Base-by-base conservation (phyloP, 2,329 filamentous ascomycete species). In the Fusarium sp. region DNA sequence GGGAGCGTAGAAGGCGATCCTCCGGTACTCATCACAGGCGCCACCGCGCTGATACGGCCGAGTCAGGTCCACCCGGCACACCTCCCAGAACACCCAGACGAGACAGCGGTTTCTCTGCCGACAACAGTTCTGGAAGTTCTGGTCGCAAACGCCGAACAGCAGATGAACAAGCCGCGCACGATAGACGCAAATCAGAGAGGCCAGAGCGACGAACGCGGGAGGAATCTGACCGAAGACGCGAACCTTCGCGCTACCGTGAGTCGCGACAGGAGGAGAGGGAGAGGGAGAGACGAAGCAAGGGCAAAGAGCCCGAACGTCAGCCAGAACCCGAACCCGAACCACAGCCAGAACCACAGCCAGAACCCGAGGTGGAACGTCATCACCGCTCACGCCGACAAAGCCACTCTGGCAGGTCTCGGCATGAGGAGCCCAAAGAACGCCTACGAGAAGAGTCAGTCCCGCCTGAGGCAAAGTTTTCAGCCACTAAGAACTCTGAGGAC, bases 111-210 rank as follows among this genome's bases (percentile, higher is more conserved):
- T 81, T 82, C 65, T 81, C 83, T 5, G 78, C 79, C 20, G 82
- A 83, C n/a, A 67, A 64, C 10, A 81, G 75, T 62, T 78, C 79
- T 46, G 78, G 77, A 46, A 76, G 76, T 47, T 77, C 79, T 38
- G 70, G 75, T 27, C 74, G 75, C 59, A 76, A 71, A 55, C 79
- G 80, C 44, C 82, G 84, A 60, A 85, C 83, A 5, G 77, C 81
- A 3, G 84, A 86, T 66, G 84, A 87, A 70, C 84, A 85, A 63
- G 83, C 80, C 18, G 83, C 81, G 4, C 83, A 86, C 57, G 85
- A 88, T 3, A 82, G 75, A 67, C 82, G 82, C 62, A 86, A 83
- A 75, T 82, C 81, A 54, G 84, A 86, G 69, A 82, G 83, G 43
- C 58, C 67, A 22, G 71, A 74, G 34, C 29, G 82, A 79, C 45